Evolutionary conservation across 2,329 filamentous ascomycete genomes (phyloP).

Genomic region (Thermothelomyces thermophilus): DNA sequence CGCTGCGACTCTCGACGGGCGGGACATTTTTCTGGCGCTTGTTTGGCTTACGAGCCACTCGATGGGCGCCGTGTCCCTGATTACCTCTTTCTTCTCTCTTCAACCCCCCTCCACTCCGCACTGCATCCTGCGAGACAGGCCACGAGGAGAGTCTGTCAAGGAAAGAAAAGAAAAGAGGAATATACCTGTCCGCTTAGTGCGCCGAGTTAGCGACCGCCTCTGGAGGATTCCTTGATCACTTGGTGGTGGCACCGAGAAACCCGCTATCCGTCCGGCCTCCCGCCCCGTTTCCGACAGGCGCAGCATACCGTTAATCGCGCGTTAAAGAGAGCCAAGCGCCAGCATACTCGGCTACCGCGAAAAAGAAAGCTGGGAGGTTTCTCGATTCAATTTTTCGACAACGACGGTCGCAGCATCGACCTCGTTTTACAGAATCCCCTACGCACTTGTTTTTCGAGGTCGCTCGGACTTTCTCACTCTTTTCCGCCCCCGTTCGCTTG

Average conservation of each 20-base stretch:
- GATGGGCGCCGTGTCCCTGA: slow-evolving; percentile 9
- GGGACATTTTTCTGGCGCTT: slow-evolving; percentile 16
- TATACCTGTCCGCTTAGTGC: background rate
- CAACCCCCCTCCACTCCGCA: background rate
- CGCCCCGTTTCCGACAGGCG: slow-evolving; percentile 32
- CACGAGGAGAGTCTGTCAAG: background rate
- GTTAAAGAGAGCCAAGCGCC: slow-evolving; percentile 37
- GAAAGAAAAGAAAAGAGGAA: too few species aligned
- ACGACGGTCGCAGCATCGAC: slow-evolving; percentile 5
- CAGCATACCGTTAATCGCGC: slow-evolving; percentile 43
- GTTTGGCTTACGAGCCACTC: slow-evolving; percentile 13
- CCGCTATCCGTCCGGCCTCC: slow-evolving; percentile 1
- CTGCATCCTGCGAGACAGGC: background rate
- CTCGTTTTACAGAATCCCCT: background rate
- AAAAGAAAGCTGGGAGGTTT: slow-evolving; percentile 6
- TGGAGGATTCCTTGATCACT: background rate
- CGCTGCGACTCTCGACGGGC: slow-evolving; percentile 16
- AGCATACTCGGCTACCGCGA: slow-evolving; percentile 16
- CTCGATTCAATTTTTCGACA: background rate
- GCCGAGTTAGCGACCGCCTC: background rate
- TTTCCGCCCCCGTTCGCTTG: background rate
- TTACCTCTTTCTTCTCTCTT: slow-evolving; percentile 9
- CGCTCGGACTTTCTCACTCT: background rate
- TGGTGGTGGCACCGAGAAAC: slow-evolving; percentile 4
- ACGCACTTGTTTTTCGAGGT: background rate